phyloP scores from a whole-genome alignment of 2,329 filamentous ascomycete genomes.

The Mycosphaerella sp. region DNA sequence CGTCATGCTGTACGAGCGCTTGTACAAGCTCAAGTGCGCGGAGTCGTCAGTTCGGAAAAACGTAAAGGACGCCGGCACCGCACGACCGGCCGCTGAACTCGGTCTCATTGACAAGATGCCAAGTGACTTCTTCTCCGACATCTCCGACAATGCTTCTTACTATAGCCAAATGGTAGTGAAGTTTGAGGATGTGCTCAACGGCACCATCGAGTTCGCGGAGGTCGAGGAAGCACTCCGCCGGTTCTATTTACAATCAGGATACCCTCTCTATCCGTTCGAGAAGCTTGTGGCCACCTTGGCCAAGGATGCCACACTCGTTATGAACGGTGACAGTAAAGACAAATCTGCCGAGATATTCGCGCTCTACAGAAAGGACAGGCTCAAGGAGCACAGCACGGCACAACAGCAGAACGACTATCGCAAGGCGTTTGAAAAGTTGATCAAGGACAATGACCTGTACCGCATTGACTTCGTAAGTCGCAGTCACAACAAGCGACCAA shows the following conservation, averaged over 20 bases:
- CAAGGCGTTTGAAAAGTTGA: slow-evolving; percentile 85
- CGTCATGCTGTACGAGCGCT: slow-evolving; percentile 78
- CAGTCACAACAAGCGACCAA: background rate
- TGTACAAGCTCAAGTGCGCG: slow-evolving; percentile 76
- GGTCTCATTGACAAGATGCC: slow-evolving; percentile 74
- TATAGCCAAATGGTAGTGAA: slow-evolving; percentile 81
- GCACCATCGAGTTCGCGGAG: slow-evolving; percentile 71
- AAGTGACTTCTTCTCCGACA: slow-evolving; percentile 65
- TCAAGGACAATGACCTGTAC: slow-evolving; percentile 90
- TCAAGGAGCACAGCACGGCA: slow-evolving; percentile 78
- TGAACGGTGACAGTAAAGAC: slow-evolving; percentile 81
- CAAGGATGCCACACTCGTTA: slow-evolving; percentile 74
- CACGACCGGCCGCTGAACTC: slow-evolving; percentile 76
- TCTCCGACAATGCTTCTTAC: slow-evolving; percentile 60
- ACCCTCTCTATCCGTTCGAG: slow-evolving; percentile 88
- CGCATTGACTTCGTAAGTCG: slow-evolving; percentile 79
- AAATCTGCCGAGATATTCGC: slow-evolving; percentile 87
- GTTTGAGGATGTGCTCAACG: slow-evolving; percentile 77
- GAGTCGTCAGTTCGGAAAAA: slow-evolving; percentile 66
- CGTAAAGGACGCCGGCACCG: slow-evolving; percentile 63
- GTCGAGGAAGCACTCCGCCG: slow-evolving; percentile 88
- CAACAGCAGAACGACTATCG: slow-evolving; percentile 84
- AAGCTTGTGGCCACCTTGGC: slow-evolving; percentile 77
- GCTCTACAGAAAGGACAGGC: slow-evolving; percentile 74
- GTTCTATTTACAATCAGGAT: slow-evolving; percentile 85